Evolutionary conservation across 169 alveolate genomes (phyloP), one percentile per base, ranked within the genome.

Genomic region (Eimeria sp.): DNA sequence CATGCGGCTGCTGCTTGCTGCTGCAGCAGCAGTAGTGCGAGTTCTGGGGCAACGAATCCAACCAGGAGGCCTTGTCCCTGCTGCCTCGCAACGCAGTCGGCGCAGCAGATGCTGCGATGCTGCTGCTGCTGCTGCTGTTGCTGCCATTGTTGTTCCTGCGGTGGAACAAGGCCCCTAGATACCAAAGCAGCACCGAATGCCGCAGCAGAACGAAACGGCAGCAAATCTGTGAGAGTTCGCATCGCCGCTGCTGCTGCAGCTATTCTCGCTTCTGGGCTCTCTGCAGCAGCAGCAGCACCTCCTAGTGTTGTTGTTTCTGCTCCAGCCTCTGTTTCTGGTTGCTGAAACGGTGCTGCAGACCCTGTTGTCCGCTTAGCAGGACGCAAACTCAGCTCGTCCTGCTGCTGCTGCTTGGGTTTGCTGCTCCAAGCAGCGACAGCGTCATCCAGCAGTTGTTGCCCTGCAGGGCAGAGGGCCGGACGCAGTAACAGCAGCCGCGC

Each of bases 11-110:
- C 61, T 54, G 61, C 61, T 47, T 76, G 87, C 30, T 76, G 87
- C 87, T 76, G 87, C 87, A 76, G 87, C 58, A 76, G 61, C 54
- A 76, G 87, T 63, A 76, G 87, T 27, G 87, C 87, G 27, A 40
- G 87, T 34, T 45, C 61, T 3, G 87, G 87, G 13, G 9, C 34
- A 1, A 76, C 87, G 7, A 76, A 76, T 27, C 87, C 87, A 22
- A 76, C 87, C 13, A 76, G 87, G 40, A 40, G 87, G 14, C 58
- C 16, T 47, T 76, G 87, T n/a, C 61, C 63, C 87, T 76, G 87
- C 87, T 76, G 87, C 63, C 87, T 10, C 5, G 87, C 87, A 14
- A 76, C 30, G 58, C 87, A 76, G 87, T 76, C 87, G 18, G 43
- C 49, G 87, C 87, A 40, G 82, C 82, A 72, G 82, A 14, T 25